Conservation (phyloP, 2,329 filamentous ascomycete genomes). For the Fusarium mangiferae region DNA sequence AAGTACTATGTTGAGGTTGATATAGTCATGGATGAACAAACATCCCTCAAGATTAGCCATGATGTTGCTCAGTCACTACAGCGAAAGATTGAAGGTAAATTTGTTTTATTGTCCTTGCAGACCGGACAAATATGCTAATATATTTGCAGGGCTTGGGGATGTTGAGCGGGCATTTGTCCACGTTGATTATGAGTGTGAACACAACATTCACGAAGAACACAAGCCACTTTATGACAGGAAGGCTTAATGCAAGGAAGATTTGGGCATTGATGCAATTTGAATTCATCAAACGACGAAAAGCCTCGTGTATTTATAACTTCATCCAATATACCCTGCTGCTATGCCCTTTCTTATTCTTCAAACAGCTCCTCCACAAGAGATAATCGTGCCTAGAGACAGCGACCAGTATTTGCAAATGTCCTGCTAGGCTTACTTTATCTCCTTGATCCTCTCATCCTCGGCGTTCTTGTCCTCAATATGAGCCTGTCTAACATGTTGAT, state of each 20-base stretch:
- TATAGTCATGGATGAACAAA: neutral
- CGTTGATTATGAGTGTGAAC: neutral
- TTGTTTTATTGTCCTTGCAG: accelerated
- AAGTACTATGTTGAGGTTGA: neutral
- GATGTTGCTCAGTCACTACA: neutral
- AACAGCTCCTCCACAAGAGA: neutral
- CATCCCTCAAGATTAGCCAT: slow-evolving; percentile 1
- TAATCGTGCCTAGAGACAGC: neutral
- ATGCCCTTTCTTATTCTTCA: neutral
- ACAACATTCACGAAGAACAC: neutral
- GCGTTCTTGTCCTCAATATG: neutral
- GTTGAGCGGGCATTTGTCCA: neutral
- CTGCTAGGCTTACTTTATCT: neutral
- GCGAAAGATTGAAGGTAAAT: neutral
- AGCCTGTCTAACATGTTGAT: neutral
- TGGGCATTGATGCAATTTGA: accelerated
- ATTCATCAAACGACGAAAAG: neutral
- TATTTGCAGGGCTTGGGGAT: neutral
- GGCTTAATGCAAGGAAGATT: accelerated
- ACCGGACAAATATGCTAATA: neutral
- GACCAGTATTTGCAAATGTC: neutral
- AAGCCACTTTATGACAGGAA: neutral
- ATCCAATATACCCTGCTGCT: neutral
- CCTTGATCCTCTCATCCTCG: neutral
- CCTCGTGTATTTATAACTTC: neutral